A percentile compares a stretch with the other conserved stretches of the same genome.
These are phyloP conservation scores for Pseudogymnoascus sp. DNA, from an alignment of 2,329 filamentous ascomycete species.

Conservation along the genomic window DNA sequence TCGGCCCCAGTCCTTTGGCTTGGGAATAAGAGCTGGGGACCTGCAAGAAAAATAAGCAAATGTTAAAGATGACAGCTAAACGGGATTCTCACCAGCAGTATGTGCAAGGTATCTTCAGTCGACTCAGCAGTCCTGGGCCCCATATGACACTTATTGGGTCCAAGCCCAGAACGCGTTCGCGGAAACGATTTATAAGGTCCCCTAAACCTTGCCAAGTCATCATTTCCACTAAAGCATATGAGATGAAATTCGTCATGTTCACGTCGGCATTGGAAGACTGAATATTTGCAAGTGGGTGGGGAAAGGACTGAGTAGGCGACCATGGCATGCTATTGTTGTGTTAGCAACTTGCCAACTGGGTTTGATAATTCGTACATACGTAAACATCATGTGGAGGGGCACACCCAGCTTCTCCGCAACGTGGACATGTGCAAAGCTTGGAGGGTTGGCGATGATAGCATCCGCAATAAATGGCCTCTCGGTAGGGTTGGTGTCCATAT, in stretches of 20 bases:
- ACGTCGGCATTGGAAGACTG: slow-evolving; percentile 63
- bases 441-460: slow-evolving; percentile 66
- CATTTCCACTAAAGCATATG: slow-evolving; percentile 72
- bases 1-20: slow-evolving; percentile 59
- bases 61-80: not conserved
- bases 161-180: slow-evolving; percentile 58
- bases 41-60: not conserved
- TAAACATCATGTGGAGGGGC: slow-evolving; percentile 82
- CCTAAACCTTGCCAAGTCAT: slow-evolving; percentile 88
- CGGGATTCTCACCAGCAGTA: slow-evolving; percentile 50
- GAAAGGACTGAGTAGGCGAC: slow-evolving; percentile 60
- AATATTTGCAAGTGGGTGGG: slow-evolving; percentile 70
- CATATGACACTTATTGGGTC: slow-evolving; percentile 70
- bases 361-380: slow-evolving; percentile 42
- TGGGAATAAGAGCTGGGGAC: slow-evolving; percentile 56
- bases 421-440: slow-evolving; percentile 65
- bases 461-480: slow-evolving; percentile 66
- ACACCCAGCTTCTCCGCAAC: slow-evolving; percentile 66
- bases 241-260: slow-evolving; percentile 71
- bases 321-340: slow-evolving; percentile 46
- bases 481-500: slow-evolving; percentile 25
- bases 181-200: slow-evolving; percentile 68
- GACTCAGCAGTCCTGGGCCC: slow-evolving; percentile 66
- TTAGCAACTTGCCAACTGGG: slow-evolving; percentile 26
- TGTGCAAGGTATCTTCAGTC: slow-evolving; percentile 66